Base-by-base conservation (phyloP, 495 filamentous ascomycete genomes). In the Neurospora sp. region DNA sequence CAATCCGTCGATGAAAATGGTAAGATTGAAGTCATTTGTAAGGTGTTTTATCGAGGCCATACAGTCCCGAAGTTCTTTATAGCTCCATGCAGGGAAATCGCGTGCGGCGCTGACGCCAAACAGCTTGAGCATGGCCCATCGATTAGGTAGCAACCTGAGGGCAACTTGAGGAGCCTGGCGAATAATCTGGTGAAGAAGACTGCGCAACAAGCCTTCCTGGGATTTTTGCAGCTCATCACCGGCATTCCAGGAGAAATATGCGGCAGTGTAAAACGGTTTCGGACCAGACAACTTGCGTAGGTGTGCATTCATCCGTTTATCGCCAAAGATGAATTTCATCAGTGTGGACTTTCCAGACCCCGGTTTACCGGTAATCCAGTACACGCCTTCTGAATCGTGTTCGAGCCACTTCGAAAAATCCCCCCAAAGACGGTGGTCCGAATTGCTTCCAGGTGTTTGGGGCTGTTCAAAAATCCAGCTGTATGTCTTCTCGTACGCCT, bases 1-100 rank as follows among this genome's bases (percentile, higher is more conserved):
- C 2, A 84, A 74, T 18, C 81, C 83, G 69, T 86, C 85, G 41
- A 86, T 80, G 41, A 85, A 81, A 40, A 85, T 76, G 69, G 79
- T 82, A 14, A 85, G 40, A 3, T 71, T 75, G 40, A 20, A 31
- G 8, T 44, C 39, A 0, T 69, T 39, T 3, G 42, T 40, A 38
- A 69, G 16, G 37, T 69, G 38, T 3, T 22, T 41, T 12, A 76
- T 38, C 35, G 70, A 35, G 42, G 53, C 20, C 31, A 76, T 61
- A 71, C 59, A 14, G 7, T 38, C 22, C 41, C 7, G 20, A 73
- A 73, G 68, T 39, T 70, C 72, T 14, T 39, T 20, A 3, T 41
- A 39, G 7, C 20, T 38, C 68, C 68, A 70, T 8, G 27, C 10
- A 35, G 65, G 65, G 8, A 22, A 10, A 40, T 27, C 41, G 16